Evolutionary conservation across 1,284 basidiomycete genomes (phyloP), one percentile per base, ranked within the genome.

Genomic region (Melampsora americana): DNA sequence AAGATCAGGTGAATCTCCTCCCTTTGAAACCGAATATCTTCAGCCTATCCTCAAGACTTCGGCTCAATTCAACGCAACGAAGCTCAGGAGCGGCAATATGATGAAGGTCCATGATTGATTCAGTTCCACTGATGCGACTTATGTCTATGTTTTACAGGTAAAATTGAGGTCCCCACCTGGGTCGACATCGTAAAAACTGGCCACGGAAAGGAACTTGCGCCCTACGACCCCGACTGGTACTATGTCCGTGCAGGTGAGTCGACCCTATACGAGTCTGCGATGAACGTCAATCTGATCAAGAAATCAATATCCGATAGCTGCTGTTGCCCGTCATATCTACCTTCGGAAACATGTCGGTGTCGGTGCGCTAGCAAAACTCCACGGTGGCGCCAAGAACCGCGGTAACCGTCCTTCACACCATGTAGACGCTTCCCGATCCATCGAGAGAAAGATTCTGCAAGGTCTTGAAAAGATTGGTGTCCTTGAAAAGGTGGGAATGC

Each of bases 201-300:
- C 83, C 86, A 91, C 79, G 95, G 88, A 89, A 99, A 98, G 87
- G 95, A 99, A 87, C 92, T 95, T 79, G 95, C 95, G 73, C 95
- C 95, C 77, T 98, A 98, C 86, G 94, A 99, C 86, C 92, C 93
- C 70, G 96, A 99, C 86, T 99, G 95, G 95, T 99, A 90, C 89
- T 99, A 99, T 87, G 88, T 96, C 83, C 93, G 95, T 82, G 92
- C 95, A 85, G 94, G 94, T 95, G 83, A 82, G 89, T 85, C 39
- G 59, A 66, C 46, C 69, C 48, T 20, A 30, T 75, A n/a, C 66
- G 7, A 23, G 53, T 78, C 64, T 9, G 73, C 67, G 69, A 56
- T 70, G 61, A 68, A 67, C 67, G 62, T 77, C 70, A 7, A 60
- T 76, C 69, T 23, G 59, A 62, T 46, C 75, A 39, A 6, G 69